These are phyloP conservation scores for Hura crepitans DNA, from an alignment of 441 rosid genomes.

Conservation along the genomic window DNA sequence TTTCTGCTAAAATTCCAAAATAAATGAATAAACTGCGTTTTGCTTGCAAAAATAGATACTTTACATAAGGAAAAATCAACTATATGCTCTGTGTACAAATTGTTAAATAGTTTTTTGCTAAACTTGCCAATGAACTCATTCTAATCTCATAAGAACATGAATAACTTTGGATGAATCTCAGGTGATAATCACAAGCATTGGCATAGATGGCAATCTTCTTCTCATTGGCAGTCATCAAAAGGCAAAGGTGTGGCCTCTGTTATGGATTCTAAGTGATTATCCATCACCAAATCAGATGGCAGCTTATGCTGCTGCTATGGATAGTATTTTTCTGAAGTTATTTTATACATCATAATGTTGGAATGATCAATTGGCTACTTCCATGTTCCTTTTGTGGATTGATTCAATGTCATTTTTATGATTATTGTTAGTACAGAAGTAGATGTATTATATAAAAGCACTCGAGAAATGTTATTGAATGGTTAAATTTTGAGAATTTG, in stretches of 20 bases:
- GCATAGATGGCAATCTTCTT: constrained; percentile 64
- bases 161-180: constrained; percentile 34
- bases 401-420: not conserved
- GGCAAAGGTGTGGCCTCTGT: constrained; percentile 58
- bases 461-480: not conserved
- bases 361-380: not conserved
- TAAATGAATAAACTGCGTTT: not conserved
- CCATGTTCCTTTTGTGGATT: not conserved
- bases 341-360: not conserved
- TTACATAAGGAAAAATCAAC: not conserved
- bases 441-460: not conserved
- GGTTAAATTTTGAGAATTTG: not conserved
- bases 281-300: not conserved
- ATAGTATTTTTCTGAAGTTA: not conserved
- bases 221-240: constrained; percentile 92
- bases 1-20: no score
- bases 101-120: not conserved
- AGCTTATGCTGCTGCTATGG: not conserved
- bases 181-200: constrained; percentile 97
- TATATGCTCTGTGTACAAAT: not conserved
- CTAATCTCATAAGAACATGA: constrained; percentile 1
- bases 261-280: not conserved
- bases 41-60: not conserved
- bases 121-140: not conserved
- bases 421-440: not conserved